A percentile compares a stretch with the other conserved stretches of the same genome.
phyloP scores from a whole-genome alignment of 208 protist species.

The Wallacemonas rigidus region DNA sequence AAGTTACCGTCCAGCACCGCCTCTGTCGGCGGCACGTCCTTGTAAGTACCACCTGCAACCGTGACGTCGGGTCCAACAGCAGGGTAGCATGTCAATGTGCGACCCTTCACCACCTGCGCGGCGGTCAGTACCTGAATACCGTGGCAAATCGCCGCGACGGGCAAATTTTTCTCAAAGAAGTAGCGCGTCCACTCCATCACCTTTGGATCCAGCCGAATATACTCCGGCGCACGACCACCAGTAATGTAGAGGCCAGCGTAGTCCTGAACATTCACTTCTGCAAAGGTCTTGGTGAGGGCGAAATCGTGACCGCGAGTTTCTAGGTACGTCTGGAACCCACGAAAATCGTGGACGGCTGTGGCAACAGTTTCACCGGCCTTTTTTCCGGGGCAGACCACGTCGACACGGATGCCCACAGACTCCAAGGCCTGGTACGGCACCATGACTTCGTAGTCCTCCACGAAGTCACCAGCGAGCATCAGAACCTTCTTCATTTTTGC shows the following conservation, averaged over 20 bases:
- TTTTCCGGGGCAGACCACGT: slow-evolving; percentile 37
- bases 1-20: slow-evolving; percentile 36
- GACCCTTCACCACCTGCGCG: slow-evolving; percentile 25
- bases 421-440: slow-evolving; percentile 38
- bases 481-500: slow-evolving; percentile 31
- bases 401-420: slow-evolving; percentile 26
- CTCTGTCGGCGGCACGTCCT: slow-evolving; percentile 40
- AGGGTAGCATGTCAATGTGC: slow-evolving; percentile 39
- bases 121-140: slow-evolving; percentile 38
- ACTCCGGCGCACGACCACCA: slow-evolving; percentile 33
- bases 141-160: slow-evolving; percentile 34
- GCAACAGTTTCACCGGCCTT: slow-evolving; percentile 30
- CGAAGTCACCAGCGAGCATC: slow-evolving; percentile 43
- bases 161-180: slow-evolving; percentile 49
- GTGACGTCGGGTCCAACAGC: slow-evolving; percentile 34
- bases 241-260: slow-evolving; percentile 42
- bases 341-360: slow-evolving; percentile 38
- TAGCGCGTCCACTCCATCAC: slow-evolving; percentile 27
- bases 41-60: slow-evolving; percentile 26
- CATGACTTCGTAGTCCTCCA: slow-evolving; percentile 49
- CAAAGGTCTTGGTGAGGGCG: slow-evolving; percentile 31
- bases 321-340: slow-evolving; percentile 36
- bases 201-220: slow-evolving; percentile 35
- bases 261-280: slow-evolving; percentile 32
- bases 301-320: slow-evolving; percentile 47